Evolutionary conservation across 1,284 basidiomycete genomes (phyloP).

Genomic region (Tilletiopsis washingtonensis): DNA sequence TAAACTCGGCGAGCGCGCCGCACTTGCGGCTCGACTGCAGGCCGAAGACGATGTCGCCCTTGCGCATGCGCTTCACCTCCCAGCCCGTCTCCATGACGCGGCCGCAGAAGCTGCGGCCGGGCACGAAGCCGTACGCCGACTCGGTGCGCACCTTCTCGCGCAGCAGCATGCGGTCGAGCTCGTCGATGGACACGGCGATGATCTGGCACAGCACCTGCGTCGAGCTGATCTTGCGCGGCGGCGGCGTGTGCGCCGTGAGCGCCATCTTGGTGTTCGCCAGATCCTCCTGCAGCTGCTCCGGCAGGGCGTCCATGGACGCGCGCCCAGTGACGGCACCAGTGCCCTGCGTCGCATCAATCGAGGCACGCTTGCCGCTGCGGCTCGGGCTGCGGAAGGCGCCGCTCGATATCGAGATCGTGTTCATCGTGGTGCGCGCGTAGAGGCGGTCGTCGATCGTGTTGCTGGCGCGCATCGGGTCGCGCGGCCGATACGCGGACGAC

Average conservation of each 20-base stretch:
- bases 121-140: conserved; percentile 47
- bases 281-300: conserved; percentile 32
- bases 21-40: conserved; percentile 47
- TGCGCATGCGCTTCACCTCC: conserved; percentile 45
- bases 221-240: conserved; percentile 46
- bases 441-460: conserved; percentile 32
- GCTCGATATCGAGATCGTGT: conserved; percentile 36
- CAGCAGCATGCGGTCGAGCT: conserved; percentile 41
- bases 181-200: conserved; percentile 48
- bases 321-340: neutral
- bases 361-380: neutral
- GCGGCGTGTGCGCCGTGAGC: conserved; percentile 39
- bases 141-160: conserved; percentile 43
- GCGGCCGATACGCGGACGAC: conserved; percentile 26
- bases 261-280: conserved; percentile 27
- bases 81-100: conserved; percentile 49
- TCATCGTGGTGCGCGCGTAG: conserved; percentile 40
- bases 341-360: neutral
- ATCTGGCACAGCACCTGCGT: conserved; percentile 49
- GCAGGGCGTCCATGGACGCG: conserved; percentile 17
- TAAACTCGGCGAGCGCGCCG: conserved; percentile 48
- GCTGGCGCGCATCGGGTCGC: conserved; percentile 26
- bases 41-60: conserved; percentile 50
- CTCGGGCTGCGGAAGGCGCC: conserved; percentile 13
- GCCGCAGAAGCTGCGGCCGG: conserved; percentile 49